A percentile compares a stretch with the other conserved stretches of the same genome.
Evolutionary conservation across 2,329 filamentous ascomycete genomes (phyloP).

Genomic region (Leptographium galeiforme): DNA sequence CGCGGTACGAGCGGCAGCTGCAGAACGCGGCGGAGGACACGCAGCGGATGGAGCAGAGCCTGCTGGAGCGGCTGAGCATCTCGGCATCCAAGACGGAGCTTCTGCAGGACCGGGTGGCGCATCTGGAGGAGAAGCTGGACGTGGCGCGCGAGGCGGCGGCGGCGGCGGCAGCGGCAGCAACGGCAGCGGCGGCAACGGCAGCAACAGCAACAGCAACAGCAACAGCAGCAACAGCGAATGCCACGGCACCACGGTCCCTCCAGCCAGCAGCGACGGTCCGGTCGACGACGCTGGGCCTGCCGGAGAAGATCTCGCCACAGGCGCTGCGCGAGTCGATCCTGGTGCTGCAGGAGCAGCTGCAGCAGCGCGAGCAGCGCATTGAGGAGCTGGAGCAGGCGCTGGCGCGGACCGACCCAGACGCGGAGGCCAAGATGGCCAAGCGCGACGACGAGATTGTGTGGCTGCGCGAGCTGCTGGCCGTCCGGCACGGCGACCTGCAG

Average conservation of each 20-base stretch:
- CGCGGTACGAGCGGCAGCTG: slow-evolving; percentile 61
- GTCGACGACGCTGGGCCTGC: slow-evolving; percentile 30
- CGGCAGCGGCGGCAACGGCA: slow-evolving; percentile 15
- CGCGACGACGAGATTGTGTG: slow-evolving; percentile 88
- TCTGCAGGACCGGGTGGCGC: slow-evolving; percentile 69
- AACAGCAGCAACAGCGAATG: neutral
- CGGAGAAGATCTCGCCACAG: slow-evolving; percentile 86
- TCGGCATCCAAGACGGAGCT: slow-evolving; percentile 76
- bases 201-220: neutral
- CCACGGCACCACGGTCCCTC: slow-evolving; percentile 16
- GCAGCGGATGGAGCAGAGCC: slow-evolving; percentile 63
- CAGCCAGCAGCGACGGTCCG: slow-evolving; percentile 7
- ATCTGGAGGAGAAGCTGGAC: slow-evolving; percentile 82
- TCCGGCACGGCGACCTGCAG: slow-evolving; percentile 79
- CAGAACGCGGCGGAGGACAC: slow-evolving; percentile 68
- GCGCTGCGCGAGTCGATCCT: slow-evolving; percentile 91
- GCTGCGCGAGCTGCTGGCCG: slow-evolving; percentile 84
- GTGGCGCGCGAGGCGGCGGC: slow-evolving; percentile 78
- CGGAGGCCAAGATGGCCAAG: slow-evolving; percentile 72
- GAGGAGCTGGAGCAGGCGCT: slow-evolving; percentile 71
- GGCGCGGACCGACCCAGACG: slow-evolving; percentile 58
- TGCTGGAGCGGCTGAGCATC: slow-evolving; percentile 68
- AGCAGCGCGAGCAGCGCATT: slow-evolving; percentile 81
- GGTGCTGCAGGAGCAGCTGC: slow-evolving; percentile 90
- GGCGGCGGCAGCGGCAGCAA: slow-evolving; percentile 19